A percentile compares a stretch with the other conserved stretches of the same genome.
These are phyloP conservation scores for Urostyla sp. DNA, from an alignment of 73 alveolate genomes.

Conservation along the genomic window DNA sequence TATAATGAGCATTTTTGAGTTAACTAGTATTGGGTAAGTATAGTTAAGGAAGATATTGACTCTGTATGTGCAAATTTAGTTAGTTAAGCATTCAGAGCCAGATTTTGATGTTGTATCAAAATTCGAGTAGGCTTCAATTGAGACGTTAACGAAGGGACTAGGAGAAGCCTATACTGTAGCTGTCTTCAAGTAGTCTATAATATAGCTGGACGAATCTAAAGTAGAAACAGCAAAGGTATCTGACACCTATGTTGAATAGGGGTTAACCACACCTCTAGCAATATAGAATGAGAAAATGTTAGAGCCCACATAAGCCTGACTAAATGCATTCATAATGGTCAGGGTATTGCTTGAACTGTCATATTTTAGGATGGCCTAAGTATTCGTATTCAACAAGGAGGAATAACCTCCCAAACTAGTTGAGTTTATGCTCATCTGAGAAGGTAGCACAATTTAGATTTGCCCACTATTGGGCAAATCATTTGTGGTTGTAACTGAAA, in stretches of 20 bases:
- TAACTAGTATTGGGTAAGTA: slow-evolving; percentile 7
- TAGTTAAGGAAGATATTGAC: slow-evolving; percentile 1
- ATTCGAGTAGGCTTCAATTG: slow-evolving; percentile 12
- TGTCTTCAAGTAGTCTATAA: neutral
- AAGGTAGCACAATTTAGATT: too few species aligned
- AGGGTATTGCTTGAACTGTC: slow-evolving; percentile 5
- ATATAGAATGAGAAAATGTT: slow-evolving; percentile 3
- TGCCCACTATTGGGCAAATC: too few species aligned
- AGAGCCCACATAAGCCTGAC: neutral
- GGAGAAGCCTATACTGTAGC: slow-evolving; percentile 17
- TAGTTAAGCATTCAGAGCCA: slow-evolving; percentile 17
- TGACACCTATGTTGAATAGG: slow-evolving; percentile 3
- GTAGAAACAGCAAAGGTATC: slow-evolving; percentile 22
- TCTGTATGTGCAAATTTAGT: slow-evolving; percentile 22
- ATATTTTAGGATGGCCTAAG: neutral
- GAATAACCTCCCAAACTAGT: too few species aligned
- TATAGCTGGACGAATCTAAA: neutral
- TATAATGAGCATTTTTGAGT: neutral
- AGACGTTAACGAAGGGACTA: slow-evolving; percentile 1
- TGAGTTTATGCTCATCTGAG: too few species aligned
- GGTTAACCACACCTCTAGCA: slow-evolving; percentile 14
- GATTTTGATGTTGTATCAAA: too few species aligned
- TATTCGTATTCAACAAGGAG: neutral
- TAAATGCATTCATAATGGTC: neutral
- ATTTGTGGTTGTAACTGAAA: neutral